Percentiles rank a stretch among this genome's conserved stretches.
Conservation (phyloP, 2,329 filamentous ascomycete genomes). For the Lecanoromycetidae sp. region DNA sequence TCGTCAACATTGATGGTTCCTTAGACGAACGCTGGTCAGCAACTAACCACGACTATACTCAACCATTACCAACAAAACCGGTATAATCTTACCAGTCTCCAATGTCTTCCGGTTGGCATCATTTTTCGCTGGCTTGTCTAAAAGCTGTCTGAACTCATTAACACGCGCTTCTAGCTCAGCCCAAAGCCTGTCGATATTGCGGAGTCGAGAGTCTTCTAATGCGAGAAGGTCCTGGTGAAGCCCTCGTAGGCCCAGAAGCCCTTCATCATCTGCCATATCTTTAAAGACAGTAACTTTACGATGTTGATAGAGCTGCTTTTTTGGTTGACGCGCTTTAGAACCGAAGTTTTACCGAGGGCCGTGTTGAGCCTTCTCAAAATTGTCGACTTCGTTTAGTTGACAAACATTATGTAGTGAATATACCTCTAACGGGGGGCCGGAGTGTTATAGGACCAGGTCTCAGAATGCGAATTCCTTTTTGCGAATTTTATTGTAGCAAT, state of each 20-base stretch:
- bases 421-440: too few species aligned
- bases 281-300: neutral
- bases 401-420: too few species aligned
- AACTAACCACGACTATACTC: neutral
- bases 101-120: constrained; percentile 62
- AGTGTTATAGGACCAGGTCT: too few species aligned
- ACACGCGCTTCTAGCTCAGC: constrained; percentile 53
- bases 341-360: too few species aligned
- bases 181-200: constrained; percentile 57
- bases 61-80: neutral
- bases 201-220: constrained; percentile 57
- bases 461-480: too few species aligned
- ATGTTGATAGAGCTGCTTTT: neutral
- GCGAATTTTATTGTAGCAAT: too few species aligned
- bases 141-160: constrained; percentile 54
- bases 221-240: constrained; percentile 76
- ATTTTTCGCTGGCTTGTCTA: constrained; percentile 64
- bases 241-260: constrained; percentile 64
- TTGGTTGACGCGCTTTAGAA: constrained; percentile 1
- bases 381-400: too few species aligned
- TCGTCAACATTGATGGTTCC: constrained; percentile 64
- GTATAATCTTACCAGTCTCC: constrained; percentile 45
- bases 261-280: constrained; percentile 44
- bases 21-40: constrained; percentile 28
- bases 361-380: too few species aligned